Base-by-base conservation (phyloP, 2,329 filamentous ascomycete genomes). In the Pseudogymnoascus pannorum region DNA sequence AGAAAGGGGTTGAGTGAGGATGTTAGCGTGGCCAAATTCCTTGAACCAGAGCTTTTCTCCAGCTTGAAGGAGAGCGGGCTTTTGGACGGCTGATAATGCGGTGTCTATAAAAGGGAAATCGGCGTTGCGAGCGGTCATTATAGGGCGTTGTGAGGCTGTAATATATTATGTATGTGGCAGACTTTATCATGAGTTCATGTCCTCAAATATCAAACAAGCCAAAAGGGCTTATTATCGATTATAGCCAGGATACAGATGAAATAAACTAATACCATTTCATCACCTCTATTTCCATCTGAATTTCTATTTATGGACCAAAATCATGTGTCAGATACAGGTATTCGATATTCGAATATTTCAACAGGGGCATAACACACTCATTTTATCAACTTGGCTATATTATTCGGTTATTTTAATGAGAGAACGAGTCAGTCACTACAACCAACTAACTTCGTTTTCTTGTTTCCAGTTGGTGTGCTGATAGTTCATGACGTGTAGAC, bases 1-100 rank as follows among this genome's bases (percentile, higher is more conserved):
- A 84, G 94, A 67, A 99, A 99, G 81, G 94, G 94, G 1, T 75
- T 99, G 64, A 93, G 91, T 65, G 94, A 97, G 78, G 94, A 97
- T 74, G 91, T 97, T 40, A 93, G 89, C 29, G 92, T 97, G 61
- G 92, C 91, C 74, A 97, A 96, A 72, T 99, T 97, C 76, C 78
- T 99, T 66, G 94, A 99, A 78, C 91, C 92, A 1, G 94, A 97
- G 74, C 85, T 97, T 64, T 96, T 95, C 77, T 86, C 88, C 73
- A 90, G 86, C 67, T 76, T 97, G 71, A 89, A 91, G 76, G 92
- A 96, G 75, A 94, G 89, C 68, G 93, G 93, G 2, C 86, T 96
- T 67, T 76, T 97, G 66, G 92, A 92, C 70, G 82, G 81, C 33
- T 71, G 26, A 40, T 9, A n/a, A 24, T 3, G 16, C 20, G 16